phyloP scores from a whole-genome alignment of 306 rosid genomes.

The Vigna trinervia region DNA sequence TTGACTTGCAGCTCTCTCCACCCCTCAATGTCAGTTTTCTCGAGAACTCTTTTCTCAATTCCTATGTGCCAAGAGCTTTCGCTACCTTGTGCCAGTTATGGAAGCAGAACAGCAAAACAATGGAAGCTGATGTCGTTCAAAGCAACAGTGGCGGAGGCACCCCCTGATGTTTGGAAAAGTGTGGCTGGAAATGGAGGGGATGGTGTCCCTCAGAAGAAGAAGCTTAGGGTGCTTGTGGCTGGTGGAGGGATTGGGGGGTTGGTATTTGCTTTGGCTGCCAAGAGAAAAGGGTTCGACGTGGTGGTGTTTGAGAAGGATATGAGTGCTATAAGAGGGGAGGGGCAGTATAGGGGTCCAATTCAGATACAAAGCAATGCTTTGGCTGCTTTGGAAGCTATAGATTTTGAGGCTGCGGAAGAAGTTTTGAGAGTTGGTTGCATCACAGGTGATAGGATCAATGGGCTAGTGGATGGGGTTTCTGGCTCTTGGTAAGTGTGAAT shows the following conservation, averaged over 20 bases:
- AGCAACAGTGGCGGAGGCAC: conserved; percentile 58
- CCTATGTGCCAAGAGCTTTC: conserved; percentile 52
- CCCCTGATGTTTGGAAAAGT: conserved; percentile 25
- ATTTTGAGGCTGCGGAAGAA: conserved; percentile 88
- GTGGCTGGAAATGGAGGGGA: conserved; percentile 37
- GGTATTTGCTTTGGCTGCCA: conserved; percentile 94
- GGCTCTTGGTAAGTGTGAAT: conserved; percentile 75
- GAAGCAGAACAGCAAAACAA: conserved; percentile 46
- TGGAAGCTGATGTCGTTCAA: conserved; percentile 50
- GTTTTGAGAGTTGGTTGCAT: conserved; percentile 89
- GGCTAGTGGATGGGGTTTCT: conserved; percentile 92
- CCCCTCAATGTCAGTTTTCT: conserved; percentile 57
- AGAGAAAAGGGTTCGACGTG: conserved; percentile 91
- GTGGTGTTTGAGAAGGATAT: conserved; percentile 94
- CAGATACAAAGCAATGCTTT: conserved; percentile 98
- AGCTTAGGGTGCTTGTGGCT: conserved; percentile 74
- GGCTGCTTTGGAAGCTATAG: conserved; percentile 98
- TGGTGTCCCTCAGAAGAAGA: conserved; percentile 52
- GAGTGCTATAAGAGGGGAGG: conserved; percentile 97
- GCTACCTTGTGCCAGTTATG: conserved; percentile 38
- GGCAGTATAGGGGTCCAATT: conserved; percentile 97
- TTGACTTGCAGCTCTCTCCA: conserved; percentile 58
- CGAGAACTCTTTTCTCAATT: conserved; percentile 54
- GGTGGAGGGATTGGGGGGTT: conserved; percentile 98
- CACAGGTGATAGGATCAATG: conserved; percentile 95